A percentile compares a stretch with the other conserved stretches of the same genome.
These are phyloP conservation scores for Astrephomene gubernaculifera DNA, from an alignment of 139 green algal species.

Conservation along the genomic window DNA sequence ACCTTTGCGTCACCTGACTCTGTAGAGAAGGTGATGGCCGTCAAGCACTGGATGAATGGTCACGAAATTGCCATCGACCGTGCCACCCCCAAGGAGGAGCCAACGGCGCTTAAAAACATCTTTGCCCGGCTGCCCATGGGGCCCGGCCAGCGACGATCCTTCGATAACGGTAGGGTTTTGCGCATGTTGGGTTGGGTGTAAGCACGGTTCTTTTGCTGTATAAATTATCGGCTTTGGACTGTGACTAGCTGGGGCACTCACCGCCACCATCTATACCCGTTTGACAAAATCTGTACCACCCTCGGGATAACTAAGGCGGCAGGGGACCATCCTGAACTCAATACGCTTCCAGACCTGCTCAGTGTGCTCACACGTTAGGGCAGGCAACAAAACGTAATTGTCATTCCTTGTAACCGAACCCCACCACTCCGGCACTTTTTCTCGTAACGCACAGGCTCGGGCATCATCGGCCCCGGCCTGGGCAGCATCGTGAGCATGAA, in stretches of 20 bases:
- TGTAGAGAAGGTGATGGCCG: conserved; percentile 75
- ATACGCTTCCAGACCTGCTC: too few relatives aligned
- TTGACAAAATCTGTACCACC: too few relatives aligned
- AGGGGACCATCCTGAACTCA: neutral
- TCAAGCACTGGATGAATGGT: conserved; percentile 83
- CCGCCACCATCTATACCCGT: too few relatives aligned
- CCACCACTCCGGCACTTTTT: neutral
- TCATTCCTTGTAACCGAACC: too few relatives aligned
- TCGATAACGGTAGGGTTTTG: conserved; percentile 64
- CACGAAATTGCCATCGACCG: conserved; percentile 91
- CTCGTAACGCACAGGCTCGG: conserved; percentile 42
- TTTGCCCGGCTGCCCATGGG: conserved; percentile 45
- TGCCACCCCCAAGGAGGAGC: conserved; percentile 88
- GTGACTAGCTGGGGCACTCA: too few relatives aligned
- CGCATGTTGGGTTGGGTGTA: neutral
- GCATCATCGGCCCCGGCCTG: conserved; percentile 70
- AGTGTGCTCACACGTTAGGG: too few relatives aligned
- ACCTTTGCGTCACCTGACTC: conserved; percentile 81
- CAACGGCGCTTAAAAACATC: conserved; percentile 45
- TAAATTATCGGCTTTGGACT: neutral
- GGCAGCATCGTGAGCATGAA: conserved; percentile 40
- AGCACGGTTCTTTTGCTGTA: neutral
- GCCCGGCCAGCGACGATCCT: conserved; percentile 58
- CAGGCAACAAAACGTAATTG: neutral
- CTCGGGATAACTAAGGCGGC: neutral